These are phyloP conservation scores for Pseudogymnoascus sp. DNA, from an alignment of 2,329 filamentous ascomycete genomes.

Conservation along the genomic window DNA sequence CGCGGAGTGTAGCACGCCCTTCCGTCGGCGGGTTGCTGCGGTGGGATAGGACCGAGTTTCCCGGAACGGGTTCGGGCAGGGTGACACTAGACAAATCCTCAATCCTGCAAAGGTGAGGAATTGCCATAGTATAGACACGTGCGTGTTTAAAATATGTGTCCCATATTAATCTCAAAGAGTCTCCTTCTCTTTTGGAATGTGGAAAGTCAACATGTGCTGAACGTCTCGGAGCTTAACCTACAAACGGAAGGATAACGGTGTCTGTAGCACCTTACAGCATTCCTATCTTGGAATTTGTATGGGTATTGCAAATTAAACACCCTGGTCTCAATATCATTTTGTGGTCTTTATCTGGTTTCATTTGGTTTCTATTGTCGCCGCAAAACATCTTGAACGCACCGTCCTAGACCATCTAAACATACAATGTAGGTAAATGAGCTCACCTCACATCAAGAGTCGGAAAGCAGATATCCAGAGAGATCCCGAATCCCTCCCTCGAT, in stretches of 20 bases:
- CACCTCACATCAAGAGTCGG: not conserved
- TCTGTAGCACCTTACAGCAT: not conserved
- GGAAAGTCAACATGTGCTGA: not conserved
- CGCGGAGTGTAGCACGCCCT: not conserved
- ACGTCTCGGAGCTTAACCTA: not conserved
- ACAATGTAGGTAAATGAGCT: not conserved
- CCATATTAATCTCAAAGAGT: not conserved
- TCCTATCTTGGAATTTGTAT: constrained; percentile 1
- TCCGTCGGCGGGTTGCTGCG: not conserved
- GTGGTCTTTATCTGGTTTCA: not conserved
- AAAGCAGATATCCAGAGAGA: not conserved
- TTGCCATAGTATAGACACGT: not conserved
- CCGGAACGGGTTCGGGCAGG: not conserved
- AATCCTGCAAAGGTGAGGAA: not conserved
- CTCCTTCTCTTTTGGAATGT: constrained; percentile 7
- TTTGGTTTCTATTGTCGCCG: not conserved
- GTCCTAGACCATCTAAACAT: not conserved
- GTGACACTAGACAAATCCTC: not conserved
- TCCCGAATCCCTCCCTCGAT: not conserved
- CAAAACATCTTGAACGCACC: not conserved
- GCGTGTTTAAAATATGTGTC: not conserved
- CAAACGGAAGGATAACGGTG: not conserved
- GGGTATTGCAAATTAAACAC: not conserved
- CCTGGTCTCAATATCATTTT: not conserved
- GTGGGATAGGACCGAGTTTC: constrained; percentile 5